Evolutionary conservation across 2,329 filamentous ascomycete species (phyloP).

Genomic region (Cryphonectria japonica): DNA sequence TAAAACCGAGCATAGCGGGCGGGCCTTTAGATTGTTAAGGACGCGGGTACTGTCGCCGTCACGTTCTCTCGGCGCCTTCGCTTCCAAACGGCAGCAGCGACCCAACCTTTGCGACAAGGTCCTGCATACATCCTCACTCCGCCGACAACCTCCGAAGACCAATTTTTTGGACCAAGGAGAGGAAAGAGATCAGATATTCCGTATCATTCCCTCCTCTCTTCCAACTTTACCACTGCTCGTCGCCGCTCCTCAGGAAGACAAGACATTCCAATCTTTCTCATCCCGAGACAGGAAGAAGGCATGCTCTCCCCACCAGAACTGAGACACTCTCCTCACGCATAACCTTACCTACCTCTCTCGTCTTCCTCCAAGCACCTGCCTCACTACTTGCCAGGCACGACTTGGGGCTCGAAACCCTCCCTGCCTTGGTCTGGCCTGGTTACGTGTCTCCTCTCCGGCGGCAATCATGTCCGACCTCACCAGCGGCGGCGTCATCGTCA

Average conservation of each 20-base stretch:
- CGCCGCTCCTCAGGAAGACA: neutral
- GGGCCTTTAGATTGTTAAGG: neutral
- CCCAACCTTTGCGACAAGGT: neutral
- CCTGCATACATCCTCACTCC: neutral
- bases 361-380: neutral
- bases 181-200: neutral
- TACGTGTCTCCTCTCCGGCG: neutral
- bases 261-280: neutral
- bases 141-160: constrained; percentile 5
- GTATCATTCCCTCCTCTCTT: neutral
- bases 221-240: neutral
- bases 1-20: neutral
- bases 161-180: neutral
- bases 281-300: neutral
- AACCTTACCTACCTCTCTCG: too few species aligned
- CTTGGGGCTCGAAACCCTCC: neutral
- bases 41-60: neutral
- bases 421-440: neutral
- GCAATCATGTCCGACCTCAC: constrained; percentile 28
- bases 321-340: neutral
- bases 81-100: neutral
- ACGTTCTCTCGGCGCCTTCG: neutral
- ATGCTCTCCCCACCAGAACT: neutral
- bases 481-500: neutral
- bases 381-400: neutral